Percentiles rank a stretch among this genome's conserved stretches.
Conservation (phyloP, 2,329 filamentous ascomycete genomes). For the Juglanconis sp. region DNA sequence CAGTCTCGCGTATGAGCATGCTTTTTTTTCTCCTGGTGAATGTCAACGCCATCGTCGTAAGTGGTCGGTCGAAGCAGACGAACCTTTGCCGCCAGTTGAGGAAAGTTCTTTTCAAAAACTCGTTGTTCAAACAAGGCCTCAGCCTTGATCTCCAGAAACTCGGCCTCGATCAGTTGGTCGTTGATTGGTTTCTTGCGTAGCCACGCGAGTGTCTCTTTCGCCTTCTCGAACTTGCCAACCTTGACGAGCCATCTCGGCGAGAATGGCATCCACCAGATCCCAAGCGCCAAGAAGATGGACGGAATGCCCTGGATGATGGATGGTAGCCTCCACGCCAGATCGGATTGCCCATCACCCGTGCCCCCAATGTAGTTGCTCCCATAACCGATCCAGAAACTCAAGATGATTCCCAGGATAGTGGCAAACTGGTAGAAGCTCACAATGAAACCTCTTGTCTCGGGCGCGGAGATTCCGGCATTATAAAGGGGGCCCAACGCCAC, state of each 20-base stretch:
- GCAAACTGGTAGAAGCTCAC: constrained; percentile 64
- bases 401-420: constrained; percentile 55
- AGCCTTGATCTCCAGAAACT: constrained; percentile 46
- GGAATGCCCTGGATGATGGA: constrained; percentile 43
- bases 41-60: background rate
- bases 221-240: constrained; percentile 22
- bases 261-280: constrained; percentile 45
- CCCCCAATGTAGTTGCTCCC: constrained; percentile 47
- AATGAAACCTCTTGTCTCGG: constrained; percentile 64
- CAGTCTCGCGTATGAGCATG: constrained; percentile 41
- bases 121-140: constrained; percentile 40
- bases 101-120: constrained; percentile 41
- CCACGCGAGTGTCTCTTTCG: constrained; percentile 22
- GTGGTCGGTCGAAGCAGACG: background rate
- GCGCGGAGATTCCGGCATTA: constrained; percentile 53
- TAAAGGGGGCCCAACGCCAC: constrained; percentile 43
- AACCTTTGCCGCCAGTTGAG: constrained; percentile 36
- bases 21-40: constrained; percentile 33
- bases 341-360: constrained; percentile 38
- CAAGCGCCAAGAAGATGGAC: constrained; percentile 31
- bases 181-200: constrained; percentile 29
- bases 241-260: constrained; percentile 47
- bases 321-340: constrained; percentile 43
- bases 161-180: constrained; percentile 36
- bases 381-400: constrained; percentile 46